These are phyloP conservation scores for Candida vartiovaarae DNA, from an alignment of 805 yeast species.

Conservation along the genomic window DNA sequence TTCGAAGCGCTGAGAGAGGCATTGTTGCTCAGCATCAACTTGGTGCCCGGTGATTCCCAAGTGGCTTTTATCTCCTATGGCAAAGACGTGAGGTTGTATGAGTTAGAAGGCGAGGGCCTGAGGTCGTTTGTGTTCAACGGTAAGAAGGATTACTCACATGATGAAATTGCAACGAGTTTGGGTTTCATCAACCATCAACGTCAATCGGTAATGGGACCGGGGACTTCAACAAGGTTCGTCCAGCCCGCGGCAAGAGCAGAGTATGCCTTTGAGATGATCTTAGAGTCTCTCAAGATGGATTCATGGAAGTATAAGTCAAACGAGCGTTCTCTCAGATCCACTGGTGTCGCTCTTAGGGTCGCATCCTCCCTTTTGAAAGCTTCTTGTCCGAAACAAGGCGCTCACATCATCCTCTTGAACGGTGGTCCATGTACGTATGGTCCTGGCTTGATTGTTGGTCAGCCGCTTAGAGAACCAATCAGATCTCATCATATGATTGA, in stretches of 20 bases:
- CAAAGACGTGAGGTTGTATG: slow-evolving; percentile 51
- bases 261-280: slow-evolving; percentile 39
- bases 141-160: slow-evolving; percentile 39
- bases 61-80: slow-evolving; percentile 57
- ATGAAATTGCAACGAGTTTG: slow-evolving; percentile 38
- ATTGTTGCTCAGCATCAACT: slow-evolving; percentile 34
- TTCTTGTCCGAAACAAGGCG: slow-evolving; percentile 42
- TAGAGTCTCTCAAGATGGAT: slow-evolving; percentile 43
- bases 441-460: slow-evolving; percentile 54
- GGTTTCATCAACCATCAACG: slow-evolving; percentile 34
- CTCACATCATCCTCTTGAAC: slow-evolving; percentile 45
- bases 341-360: slow-evolving; percentile 55
- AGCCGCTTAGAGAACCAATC: slow-evolving; percentile 51
- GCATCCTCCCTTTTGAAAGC: slow-evolving; percentile 31
- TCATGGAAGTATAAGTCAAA: slow-evolving; percentile 39
- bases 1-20: slow-evolving; percentile 45
- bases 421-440: slow-evolving; percentile 66
- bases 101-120: slow-evolving; percentile 31
- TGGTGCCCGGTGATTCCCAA: slow-evolving; percentile 48
- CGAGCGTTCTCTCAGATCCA: slow-evolving; percentile 45
- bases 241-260: slow-evolving; percentile 28
- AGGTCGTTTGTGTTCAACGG: slow-evolving; percentile 49
- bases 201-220: background rate
- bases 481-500: slow-evolving; percentile 62
- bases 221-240: slow-evolving; percentile 12